Evolutionary conservation across 257 asterid genomes (phyloP), one percentile per base, ranked within the genome.

Genomic region (Solanum chmielewskii): DNA sequence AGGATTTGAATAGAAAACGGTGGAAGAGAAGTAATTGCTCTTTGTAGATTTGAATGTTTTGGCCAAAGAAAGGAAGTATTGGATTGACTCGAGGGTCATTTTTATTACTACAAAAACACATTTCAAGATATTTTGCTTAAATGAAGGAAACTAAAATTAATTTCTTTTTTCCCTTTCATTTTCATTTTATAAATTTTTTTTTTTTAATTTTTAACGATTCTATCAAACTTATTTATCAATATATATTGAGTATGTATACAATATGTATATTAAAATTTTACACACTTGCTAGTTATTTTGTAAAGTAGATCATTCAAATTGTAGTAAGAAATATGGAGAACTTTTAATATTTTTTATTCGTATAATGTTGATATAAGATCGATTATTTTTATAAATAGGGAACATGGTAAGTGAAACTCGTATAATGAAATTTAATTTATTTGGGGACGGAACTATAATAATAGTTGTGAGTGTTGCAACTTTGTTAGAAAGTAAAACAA

Each of bases 1-100:
- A 90, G 87, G 91, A 90, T 92, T 90, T 90, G 85, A 64, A 80
- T 84, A 85, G 91, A 82, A 91, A 83, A 92, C 91, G 93, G 92
- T 88, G 94, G 90, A 56, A 91, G 75, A 42, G 86, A 87, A 87
- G 87, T 69, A 89, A 78, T 88, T 88, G 90, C 89, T 27, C 84
- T 44, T 77, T 25, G 42, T 47, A 25, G 73, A 62, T 88, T 85
- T 41, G 78, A 21, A 27, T 59, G 27, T 87, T 78, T 82, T 45
- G 89, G 90, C 88, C 83, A 77, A 83, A 86, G 78, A 37, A 74
- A 70, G 82, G 41, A 2, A 44, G 73, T 60, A 42, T 83, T 89
- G 91, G 90, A 88, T 91, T 89, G 93, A 89, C 93, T 91, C 93
- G 93, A 91, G 91, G 91, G 89, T 62, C 64, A 45, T 56, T 88